Evolutionary conservation across 192 early-diverging fungal species (phyloP).

Genomic region (Physocladia obscura): DNA sequence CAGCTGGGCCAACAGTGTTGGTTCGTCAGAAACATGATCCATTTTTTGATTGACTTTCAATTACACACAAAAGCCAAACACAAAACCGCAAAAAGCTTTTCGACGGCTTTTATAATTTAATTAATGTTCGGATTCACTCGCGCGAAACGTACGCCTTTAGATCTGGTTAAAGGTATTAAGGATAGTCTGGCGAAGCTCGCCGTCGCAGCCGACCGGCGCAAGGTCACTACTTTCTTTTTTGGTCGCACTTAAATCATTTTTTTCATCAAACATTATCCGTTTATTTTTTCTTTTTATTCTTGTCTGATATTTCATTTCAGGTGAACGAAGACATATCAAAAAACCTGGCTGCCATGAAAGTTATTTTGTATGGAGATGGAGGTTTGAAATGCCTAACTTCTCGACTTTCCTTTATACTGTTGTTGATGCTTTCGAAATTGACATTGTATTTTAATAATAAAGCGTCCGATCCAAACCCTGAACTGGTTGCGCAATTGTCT

Average conservation of each 20-base stretch:
- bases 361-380: slow-evolving; percentile 91
- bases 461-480: slow-evolving; percentile 80
- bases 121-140: slow-evolving; percentile 20
- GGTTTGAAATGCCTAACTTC: no score
- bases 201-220: slow-evolving; percentile 54
- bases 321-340: slow-evolving; percentile 97
- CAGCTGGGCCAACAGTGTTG: neutral
- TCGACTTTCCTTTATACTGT: no score
- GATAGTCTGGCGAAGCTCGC: slow-evolving; percentile 79
- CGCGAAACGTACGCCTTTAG: slow-evolving; percentile 63
- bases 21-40: no score
- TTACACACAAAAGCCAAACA: no score
- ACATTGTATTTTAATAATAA: slow-evolving; percentile 9
- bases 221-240: neutral
- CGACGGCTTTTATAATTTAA: no score
- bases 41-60: no score
- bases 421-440: neutral
- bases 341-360: slow-evolving; percentile 89
- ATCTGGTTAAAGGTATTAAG: slow-evolving; percentile 83
- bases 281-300: no score
- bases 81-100: no score
- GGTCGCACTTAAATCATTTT: no score
- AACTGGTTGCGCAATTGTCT: slow-evolving; percentile 88
- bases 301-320: no score
- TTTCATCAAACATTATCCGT: no score